Base-by-base conservation (phyloP, 768 basidiomycete species). In the Mycena maculata region DNA sequence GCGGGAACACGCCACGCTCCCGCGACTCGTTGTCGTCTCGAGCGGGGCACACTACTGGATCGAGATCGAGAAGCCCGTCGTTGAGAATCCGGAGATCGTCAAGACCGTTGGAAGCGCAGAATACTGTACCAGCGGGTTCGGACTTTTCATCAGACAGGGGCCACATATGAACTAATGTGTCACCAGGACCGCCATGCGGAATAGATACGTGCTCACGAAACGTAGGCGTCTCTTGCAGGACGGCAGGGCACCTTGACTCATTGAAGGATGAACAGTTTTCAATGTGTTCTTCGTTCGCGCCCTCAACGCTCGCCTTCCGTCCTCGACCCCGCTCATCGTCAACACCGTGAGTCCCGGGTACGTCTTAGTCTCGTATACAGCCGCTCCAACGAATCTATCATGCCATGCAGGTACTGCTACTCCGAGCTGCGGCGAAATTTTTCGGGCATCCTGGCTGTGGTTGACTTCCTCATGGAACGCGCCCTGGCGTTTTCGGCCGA, bases 11-110 rank as follows among this genome's bases (percentile, higher is more conserved):
- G 41, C 55, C 11, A 50, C 65, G 18, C n/a, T 54, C 18, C 49
- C 71, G 12, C 11, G 70, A 31, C 53, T 76, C 6, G 74, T 73
- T 20, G 68, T 80, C 45, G 72, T 77, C n/a, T 44, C 75, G 7
- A 77, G 75, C 54, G 76, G 70, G 13, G 47, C 70, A 11, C 77
- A 77, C 60, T 73, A 53, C 55, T 67, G 42, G 33, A n/a, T n/a
- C 22, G 28, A 59, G 3, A 27, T 70, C 11, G 45, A 54, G 7
- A 39, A 66, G 16, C 22, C 38, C n/a, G 23, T 65, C 3, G 16
- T 18, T 22, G 58, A 71, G 13, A n/a, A 33, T 23, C 53, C 50
- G 16, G 65, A 64, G 8, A 73, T 74, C 11, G 39, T 74, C 13
- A 33, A 62, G 38, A 68, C 56, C 15, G 53, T 75, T 5, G 67